Conservation (phyloP, 768 basidiomycete genomes). For the Fomitopsis serialis region DNA sequence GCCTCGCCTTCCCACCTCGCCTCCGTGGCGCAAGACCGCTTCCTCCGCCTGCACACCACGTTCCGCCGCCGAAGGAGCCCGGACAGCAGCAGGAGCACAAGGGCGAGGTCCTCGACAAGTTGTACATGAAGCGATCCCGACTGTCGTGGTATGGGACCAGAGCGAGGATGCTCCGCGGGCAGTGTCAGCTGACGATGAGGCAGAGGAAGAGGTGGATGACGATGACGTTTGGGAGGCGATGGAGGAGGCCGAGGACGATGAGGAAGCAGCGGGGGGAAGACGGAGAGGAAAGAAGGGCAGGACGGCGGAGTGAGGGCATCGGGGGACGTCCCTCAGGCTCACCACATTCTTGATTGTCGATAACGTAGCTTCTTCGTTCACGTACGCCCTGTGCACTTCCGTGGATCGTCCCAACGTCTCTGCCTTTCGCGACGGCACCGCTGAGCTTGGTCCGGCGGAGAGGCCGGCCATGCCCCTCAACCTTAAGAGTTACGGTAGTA, state of each 20-base stretch:
- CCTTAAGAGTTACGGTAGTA: constrained; percentile 85
- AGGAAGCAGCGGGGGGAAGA: constrained; percentile 30
- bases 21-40: constrained; percentile 66
- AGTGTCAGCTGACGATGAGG: constrained; percentile 10
- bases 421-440: no score
- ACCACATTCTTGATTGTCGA: no score
- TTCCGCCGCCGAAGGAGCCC: constrained; percentile 42
- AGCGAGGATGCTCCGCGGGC: constrained; percentile 17
- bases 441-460: no score
- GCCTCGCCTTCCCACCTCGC: constrained; percentile 47
- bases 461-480: no score
- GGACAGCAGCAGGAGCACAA: constrained; percentile 50
- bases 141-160: constrained; percentile 60
- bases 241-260: constrained; percentile 38
- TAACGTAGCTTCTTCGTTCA: no score
- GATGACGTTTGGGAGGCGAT: constrained; percentile 62
- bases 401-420: not conserved
- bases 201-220: constrained; percentile 37
- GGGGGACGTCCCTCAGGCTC: no score
- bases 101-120: constrained; percentile 58
- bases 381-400: not conserved
- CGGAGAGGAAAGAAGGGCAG: not conserved
- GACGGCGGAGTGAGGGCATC: not conserved
- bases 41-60: constrained; percentile 62
- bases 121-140: constrained; percentile 61